Conservation (phyloP, 345 rosid species). For the Boechera retrofracta region DNA sequence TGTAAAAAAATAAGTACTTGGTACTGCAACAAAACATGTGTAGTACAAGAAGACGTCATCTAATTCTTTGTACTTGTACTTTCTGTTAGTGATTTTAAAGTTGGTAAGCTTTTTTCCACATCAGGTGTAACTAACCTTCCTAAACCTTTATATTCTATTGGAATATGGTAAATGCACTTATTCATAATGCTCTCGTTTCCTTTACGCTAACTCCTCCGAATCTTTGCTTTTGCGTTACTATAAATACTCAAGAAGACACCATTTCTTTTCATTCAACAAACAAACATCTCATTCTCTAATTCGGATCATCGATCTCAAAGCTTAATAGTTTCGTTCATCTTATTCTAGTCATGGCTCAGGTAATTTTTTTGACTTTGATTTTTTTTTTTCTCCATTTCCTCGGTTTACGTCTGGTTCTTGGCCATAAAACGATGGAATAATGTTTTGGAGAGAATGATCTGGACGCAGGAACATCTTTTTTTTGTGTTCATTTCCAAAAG, state of each 20-base stretch:
- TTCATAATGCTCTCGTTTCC: constrained; percentile 42
- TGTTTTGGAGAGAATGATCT: not conserved
- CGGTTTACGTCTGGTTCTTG: constrained; percentile 7
- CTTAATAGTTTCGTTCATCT: constrained; percentile 30
- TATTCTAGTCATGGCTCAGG: constrained; percentile 41
- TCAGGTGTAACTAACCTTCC: constrained; percentile 44
- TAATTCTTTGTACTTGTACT: not conserved
- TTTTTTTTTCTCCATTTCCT: not conserved
- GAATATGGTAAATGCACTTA: constrained; percentile 24
- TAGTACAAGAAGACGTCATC: constrained; percentile 31
- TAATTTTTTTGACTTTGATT: constrained; percentile 15
- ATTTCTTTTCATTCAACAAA: constrained; percentile 30
- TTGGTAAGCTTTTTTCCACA: constrained; percentile 18
- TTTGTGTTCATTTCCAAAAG: not conserved
- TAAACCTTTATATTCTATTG: constrained; percentile 29
- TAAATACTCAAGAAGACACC: constrained; percentile 21
- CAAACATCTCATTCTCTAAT: constrained; percentile 16
- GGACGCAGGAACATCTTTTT: not conserved
- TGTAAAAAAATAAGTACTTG: not conserved
- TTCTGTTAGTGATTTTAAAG: constrained; percentile 29
- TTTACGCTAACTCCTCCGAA: constrained; percentile 46
- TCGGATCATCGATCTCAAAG: constrained; percentile 6
- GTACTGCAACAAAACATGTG: constrained; percentile 38
- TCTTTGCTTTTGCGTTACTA: constrained; percentile 40
- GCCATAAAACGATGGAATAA: not conserved